phyloP scores from a whole-genome alignment of 1,284 basidiomycete species.

The Farysia itapuensis region DNA sequence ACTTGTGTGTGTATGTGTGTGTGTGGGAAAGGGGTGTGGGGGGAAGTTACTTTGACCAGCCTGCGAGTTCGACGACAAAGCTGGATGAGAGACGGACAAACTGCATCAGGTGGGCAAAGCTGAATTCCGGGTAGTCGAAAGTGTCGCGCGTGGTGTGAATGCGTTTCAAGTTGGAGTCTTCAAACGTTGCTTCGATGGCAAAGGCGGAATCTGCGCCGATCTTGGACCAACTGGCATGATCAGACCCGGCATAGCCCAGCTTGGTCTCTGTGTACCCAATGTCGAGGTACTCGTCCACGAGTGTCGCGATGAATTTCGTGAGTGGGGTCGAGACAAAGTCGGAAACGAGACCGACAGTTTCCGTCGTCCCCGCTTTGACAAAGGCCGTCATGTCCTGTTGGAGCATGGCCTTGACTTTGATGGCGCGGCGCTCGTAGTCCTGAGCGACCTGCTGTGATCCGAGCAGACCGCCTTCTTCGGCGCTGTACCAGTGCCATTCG shows the following conservation, averaged over 20 bases:
- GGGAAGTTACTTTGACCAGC: constrained; percentile 28
- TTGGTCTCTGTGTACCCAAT: constrained; percentile 63
- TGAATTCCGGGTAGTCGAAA: constrained; percentile 43
- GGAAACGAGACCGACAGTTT: constrained; percentile 85
- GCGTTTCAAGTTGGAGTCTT: constrained; percentile 45
- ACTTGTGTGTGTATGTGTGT: too few relatives aligned
- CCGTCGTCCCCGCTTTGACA: constrained; percentile 83
- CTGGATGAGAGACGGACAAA: constrained; percentile 47
- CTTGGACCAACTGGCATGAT: constrained; percentile 63
- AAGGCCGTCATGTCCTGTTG: constrained; percentile 68
- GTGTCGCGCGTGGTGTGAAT: constrained; percentile 47
- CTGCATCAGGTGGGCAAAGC: constrained; percentile 51
- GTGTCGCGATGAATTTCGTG: constrained; percentile 74
- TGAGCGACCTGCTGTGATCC: constrained; percentile 88
- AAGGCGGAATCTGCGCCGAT: constrained; percentile 60
- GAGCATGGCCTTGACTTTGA: constrained; percentile 79
- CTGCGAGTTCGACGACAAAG: constrained; percentile 53
- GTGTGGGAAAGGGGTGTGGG: too few relatives aligned
- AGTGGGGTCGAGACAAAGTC: constrained; percentile 76
- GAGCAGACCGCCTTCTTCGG: constrained; percentile 89
- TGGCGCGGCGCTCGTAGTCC: constrained; percentile 69
- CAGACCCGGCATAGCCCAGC: constrained; percentile 93
- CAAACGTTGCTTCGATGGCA: constrained; percentile 52
- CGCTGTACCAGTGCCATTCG: constrained; percentile 95
- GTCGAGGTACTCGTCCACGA: constrained; percentile 70